Percentiles rank a stretch among this genome's conserved stretches.
Conservation (phyloP, 2,329 filamentous ascomycete species). For the Pseudogymnoascus sp. region DNA sequence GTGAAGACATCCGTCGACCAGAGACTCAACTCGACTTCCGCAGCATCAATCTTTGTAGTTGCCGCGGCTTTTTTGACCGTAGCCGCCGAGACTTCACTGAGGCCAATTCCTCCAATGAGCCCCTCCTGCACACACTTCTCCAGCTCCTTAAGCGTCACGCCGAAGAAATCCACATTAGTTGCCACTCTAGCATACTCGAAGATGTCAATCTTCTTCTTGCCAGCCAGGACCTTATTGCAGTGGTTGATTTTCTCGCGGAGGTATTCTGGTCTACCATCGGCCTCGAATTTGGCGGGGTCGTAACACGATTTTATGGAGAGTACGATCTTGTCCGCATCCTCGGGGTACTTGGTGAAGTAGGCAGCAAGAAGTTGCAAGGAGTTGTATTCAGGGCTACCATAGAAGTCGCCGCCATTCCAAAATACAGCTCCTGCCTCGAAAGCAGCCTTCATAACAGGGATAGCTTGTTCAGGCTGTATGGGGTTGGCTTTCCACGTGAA, state of each 20-base stretch:
- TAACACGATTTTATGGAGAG: slow-evolving; percentile 52
- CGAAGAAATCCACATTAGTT: neutral
- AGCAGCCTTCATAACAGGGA: slow-evolving; percentile 46
- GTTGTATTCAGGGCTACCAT: slow-evolving; percentile 52
- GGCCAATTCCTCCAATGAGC: slow-evolving; percentile 37
- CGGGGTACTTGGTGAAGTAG: slow-evolving; percentile 55
- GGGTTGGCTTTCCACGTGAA: slow-evolving; percentile 19
- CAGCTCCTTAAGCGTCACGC: slow-evolving; percentile 23
- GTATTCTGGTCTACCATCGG: slow-evolving; percentile 44
- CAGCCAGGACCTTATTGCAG: slow-evolving; percentile 38
- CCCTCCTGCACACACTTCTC: slow-evolving; percentile 28
- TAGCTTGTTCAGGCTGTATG: slow-evolving; percentile 35
- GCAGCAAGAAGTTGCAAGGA: slow-evolving; percentile 48
- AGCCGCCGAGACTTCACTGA: slow-evolving; percentile 36
- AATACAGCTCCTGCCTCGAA: slow-evolving; percentile 36
- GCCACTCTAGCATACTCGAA: slow-evolving; percentile 32
- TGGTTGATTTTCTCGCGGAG: slow-evolving; percentile 50
- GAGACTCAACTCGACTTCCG: slow-evolving; percentile 40
- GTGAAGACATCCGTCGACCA: slow-evolving; percentile 31
- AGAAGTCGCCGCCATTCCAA: slow-evolving; percentile 59
- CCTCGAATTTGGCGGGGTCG: slow-evolving; percentile 28
- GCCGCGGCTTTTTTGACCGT: slow-evolving; percentile 35
- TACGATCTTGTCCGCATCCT: slow-evolving; percentile 53
- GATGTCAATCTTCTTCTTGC: slow-evolving; percentile 41
- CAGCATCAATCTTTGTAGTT: slow-evolving; percentile 36